Percentiles rank a stretch among this genome's conserved stretches.
phyloP scores from a whole-genome alignment of 345 rosid genomes.

The Aquilaria yunnanensis region DNA sequence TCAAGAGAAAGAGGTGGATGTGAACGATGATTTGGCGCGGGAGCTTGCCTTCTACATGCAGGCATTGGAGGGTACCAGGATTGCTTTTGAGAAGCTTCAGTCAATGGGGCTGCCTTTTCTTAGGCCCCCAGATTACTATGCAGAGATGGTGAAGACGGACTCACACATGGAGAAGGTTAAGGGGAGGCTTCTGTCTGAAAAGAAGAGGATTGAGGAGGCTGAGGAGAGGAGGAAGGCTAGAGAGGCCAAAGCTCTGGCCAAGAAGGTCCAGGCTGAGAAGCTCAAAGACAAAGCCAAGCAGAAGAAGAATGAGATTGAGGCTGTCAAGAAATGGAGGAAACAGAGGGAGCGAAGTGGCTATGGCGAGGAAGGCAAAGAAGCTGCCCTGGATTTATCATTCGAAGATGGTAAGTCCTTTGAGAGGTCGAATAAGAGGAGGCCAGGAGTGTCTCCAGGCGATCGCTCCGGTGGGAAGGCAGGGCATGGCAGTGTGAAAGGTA shows the following conservation, averaged over 20 bases:
- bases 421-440: constrained; percentile 60
- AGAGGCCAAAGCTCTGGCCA: constrained; percentile 67
- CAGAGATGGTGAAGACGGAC: constrained; percentile 84
- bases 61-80: constrained; percentile 66
- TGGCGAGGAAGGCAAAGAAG: constrained; percentile 39
- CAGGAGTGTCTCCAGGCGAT: constrained; percentile 48
- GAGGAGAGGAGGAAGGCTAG: constrained; percentile 91
- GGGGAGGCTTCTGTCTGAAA: constrained; percentile 59
- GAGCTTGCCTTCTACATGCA: constrained; percentile 76
- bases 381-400: constrained; percentile 52
- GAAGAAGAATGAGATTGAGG: constrained; percentile 66
- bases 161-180: constrained; percentile 81
- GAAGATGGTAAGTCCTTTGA: constrained; percentile 52
- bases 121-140: constrained; percentile 75
- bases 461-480: constrained; percentile 39
- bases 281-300: constrained; percentile 66
- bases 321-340: constrained; percentile 85
- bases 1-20: constrained; percentile 72
- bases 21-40: constrained; percentile 74
- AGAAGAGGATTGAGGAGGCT: constrained; percentile 67
- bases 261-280: constrained; percentile 81
- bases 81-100: constrained; percentile 58
- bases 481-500: constrained; percentile 18
- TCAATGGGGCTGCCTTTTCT: constrained; percentile 59
- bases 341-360: constrained; percentile 85